These are phyloP conservation scores for Tulasnella sp. DNA, from an alignment of 768 basidiomycete species.

Conservation along the genomic window DNA sequence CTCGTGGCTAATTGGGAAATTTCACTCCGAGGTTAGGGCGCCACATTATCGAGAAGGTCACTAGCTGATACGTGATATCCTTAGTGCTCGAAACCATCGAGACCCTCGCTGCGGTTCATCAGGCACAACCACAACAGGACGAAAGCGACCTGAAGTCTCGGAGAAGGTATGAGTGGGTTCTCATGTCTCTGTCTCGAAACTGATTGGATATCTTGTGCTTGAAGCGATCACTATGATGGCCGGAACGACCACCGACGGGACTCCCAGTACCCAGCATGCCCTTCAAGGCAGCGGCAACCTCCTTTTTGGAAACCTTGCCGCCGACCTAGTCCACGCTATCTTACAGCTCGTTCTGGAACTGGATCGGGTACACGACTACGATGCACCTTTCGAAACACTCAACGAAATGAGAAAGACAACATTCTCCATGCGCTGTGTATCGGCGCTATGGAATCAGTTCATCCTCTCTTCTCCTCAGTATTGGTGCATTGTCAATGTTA, in stretches of 20 bases:
- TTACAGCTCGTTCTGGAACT: background rate
- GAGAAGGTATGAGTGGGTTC: background rate
- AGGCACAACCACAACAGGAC: no score
- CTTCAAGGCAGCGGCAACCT: background rate
- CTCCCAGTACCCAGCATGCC: background rate
- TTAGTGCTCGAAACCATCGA: no score
- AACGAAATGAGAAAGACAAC: background rate
- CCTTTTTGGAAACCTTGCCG: background rate
- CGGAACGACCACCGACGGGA: background rate
- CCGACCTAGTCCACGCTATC: background rate
- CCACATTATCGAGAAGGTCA: no score
- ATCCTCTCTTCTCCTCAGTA: background rate
- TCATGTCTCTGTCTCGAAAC: background rate
- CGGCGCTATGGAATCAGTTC: background rate
- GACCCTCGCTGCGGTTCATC: no score
- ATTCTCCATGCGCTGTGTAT: background rate
- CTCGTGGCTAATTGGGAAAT: no score
- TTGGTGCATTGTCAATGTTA: background rate
- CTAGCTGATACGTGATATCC: no score
- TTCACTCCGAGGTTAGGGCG: no score
- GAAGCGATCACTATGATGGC: background rate
- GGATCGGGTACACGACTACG: background rate
- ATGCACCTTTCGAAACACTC: background rate
- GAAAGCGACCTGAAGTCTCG: background rate
- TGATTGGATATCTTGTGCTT: background rate